Conservation (phyloP, 164 flowering plant genomes). For the Macadamia integrifolia region DNA sequence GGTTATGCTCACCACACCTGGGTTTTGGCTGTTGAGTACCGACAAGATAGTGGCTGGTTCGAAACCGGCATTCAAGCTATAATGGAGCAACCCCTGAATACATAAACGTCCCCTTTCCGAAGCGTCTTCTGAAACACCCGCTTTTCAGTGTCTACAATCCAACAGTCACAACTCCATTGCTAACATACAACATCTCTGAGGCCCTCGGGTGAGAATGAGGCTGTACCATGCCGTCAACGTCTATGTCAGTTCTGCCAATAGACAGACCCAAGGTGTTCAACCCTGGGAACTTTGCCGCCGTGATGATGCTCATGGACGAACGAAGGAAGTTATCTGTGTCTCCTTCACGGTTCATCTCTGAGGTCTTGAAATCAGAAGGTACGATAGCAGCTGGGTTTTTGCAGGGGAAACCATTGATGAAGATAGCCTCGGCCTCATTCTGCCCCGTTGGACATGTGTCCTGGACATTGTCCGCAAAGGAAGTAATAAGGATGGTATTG, state of each 20-base stretch:
- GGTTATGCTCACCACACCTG: constrained; percentile 32
- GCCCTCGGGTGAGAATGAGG: constrained; percentile 57
- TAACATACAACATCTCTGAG: constrained; percentile 37
- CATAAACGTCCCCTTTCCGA: constrained; percentile 38
- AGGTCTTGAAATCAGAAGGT: constrained; percentile 20
- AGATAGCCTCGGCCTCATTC: neutral
- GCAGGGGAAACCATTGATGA: constrained; percentile 23
- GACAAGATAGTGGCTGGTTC: constrained; percentile 34
- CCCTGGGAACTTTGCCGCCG: constrained; percentile 23
- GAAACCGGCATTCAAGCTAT: constrained; percentile 43
- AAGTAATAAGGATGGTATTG: neutral
- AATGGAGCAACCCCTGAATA: constrained; percentile 51
- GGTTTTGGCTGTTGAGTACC: constrained; percentile 44
- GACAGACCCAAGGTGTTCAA: constrained; percentile 34
- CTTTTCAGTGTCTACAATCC: constrained; percentile 38
- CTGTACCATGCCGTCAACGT: constrained; percentile 18
- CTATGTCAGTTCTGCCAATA: constrained; percentile 24
- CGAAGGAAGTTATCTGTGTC: constrained; percentile 21
- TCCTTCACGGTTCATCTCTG: constrained; percentile 14
- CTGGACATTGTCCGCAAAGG: constrained; percentile 14
- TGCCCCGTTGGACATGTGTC: constrained; percentile 15
- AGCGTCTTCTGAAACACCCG: constrained; percentile 30
- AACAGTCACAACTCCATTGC: constrained; percentile 31
- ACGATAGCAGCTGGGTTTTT: constrained; percentile 13
- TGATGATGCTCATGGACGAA: constrained; percentile 16